Evolutionary conservation across 2,329 filamentous ascomycete genomes (phyloP).

Genomic region (Tolypocladium paradoxum): DNA sequence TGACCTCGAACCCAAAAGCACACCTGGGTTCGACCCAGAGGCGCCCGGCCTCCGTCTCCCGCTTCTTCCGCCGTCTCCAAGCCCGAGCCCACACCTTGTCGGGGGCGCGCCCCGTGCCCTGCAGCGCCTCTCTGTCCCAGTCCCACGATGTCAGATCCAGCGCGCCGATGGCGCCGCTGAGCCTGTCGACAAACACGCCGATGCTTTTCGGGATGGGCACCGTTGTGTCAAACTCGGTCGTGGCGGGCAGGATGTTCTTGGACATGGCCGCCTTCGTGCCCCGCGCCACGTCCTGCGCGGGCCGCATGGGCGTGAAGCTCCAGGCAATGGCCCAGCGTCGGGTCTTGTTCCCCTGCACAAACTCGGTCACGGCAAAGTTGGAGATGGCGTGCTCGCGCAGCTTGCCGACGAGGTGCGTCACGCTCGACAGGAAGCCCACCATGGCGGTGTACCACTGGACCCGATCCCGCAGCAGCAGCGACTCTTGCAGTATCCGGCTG

Average conservation of each 20-base stretch:
- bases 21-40: too few relatives aligned
- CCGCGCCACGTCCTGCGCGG: constrained; percentile 36
- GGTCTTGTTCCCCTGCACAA: constrained; percentile 69
- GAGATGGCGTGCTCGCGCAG: constrained; percentile 45
- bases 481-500: constrained; percentile 59
- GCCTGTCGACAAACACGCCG: constrained; percentile 18
- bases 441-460: constrained; percentile 87
- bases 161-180: constrained; percentile 36
- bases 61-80: constrained; percentile 50
- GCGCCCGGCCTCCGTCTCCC: constrained; percentile 27
- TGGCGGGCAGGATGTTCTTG: constrained; percentile 32
- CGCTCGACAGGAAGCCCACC: constrained; percentile 69
- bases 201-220: constrained; percentile 34
- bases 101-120: constrained; percentile 52
- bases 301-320: constrained; percentile 64
- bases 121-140: constrained; percentile 43
- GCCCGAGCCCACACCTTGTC: constrained; percentile 71
- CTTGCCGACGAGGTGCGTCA: constrained; percentile 50
- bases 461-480: constrained; percentile 42
- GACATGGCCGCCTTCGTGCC: constrained; percentile 28
- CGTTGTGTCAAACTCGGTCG: constrained; percentile 30
- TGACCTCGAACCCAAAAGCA: constrained; percentile 47
- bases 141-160: constrained; percentile 53
- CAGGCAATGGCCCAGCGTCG: constrained; percentile 81
- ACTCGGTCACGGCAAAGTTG: constrained; percentile 76